These are phyloP conservation scores for Lachancea thermotolerans DNA, from an alignment of 805 yeast genomes.

Conservation along the genomic window DNA sequence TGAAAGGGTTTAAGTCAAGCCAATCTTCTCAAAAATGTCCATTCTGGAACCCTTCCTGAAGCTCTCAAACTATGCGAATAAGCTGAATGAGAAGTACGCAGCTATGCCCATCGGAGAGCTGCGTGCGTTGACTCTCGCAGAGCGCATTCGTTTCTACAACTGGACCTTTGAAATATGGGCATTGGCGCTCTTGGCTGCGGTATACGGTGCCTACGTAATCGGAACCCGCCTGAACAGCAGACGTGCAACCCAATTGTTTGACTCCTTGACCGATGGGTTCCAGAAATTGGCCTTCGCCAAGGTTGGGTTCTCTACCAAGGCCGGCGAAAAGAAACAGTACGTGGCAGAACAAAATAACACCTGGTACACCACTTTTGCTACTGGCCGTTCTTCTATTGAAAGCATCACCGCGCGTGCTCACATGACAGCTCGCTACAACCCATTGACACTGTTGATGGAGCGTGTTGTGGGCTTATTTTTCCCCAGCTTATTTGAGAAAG, in stretches of 20 bases:
- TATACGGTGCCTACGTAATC: conserved; percentile 43
- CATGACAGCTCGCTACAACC: conserved; percentile 74
- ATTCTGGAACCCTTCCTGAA: conserved; percentile 14
- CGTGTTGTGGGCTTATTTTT: conserved; percentile 49
- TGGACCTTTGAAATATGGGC: conserved; percentile 72
- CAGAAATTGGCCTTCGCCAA: conserved; percentile 58
- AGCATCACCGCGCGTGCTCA: conserved; percentile 54
- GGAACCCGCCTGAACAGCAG: conserved; percentile 57
- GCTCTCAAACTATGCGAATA: conserved; percentile 16
- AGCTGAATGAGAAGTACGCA: conserved; percentile 28
- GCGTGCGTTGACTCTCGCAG: conserved; percentile 46
- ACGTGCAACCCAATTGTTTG: conserved; percentile 48
- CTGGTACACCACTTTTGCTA: conserved; percentile 58
- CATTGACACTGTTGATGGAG: conserved; percentile 63
- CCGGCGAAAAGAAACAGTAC: conserved; percentile 30
- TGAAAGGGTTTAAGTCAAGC: background rate
- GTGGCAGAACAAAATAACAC: conserved; percentile 30
- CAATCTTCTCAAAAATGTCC: conserved; percentile 4
- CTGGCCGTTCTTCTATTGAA: conserved; percentile 79
- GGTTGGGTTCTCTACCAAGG: conserved; percentile 36
- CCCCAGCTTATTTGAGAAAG: conserved; percentile 47
- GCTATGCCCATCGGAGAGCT: conserved; percentile 43
- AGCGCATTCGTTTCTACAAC: conserved; percentile 55
- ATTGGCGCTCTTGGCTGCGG: conserved; percentile 42
- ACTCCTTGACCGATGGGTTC: conserved; percentile 45